Percentiles rank a stretch among this genome's conserved stretches.
phyloP scores from a whole-genome alignment of 306 rosid genomes.

The Hippophae rhamnoides region DNA sequence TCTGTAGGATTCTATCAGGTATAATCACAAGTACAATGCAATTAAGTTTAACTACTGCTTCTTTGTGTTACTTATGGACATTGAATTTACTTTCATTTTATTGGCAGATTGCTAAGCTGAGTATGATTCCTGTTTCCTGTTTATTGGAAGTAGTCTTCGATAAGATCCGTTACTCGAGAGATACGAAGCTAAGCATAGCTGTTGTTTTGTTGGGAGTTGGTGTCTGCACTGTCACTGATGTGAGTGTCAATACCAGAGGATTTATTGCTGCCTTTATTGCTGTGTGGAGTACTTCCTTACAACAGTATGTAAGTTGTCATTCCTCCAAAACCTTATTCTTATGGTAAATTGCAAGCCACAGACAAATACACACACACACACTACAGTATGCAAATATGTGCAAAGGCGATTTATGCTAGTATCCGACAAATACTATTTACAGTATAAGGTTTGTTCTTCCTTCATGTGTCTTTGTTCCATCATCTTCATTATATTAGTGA shows the following conservation, averaged over 20 bases:
- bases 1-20: conserved; percentile 96
- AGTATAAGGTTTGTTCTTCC: too few relatives aligned
- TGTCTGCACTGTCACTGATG: conserved; percentile 82
- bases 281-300: conserved; percentile 77
- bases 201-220: conserved; percentile 78
- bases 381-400: not conserved
- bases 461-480: too few relatives aligned
- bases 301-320: conserved; percentile 58
- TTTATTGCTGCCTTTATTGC: conserved; percentile 66
- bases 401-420: not conserved
- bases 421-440: not conserved
- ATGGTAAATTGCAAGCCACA: not conserved
- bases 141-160: conserved; percentile 69
- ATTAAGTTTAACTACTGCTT: conserved; percentile 14
- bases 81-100: conserved; percentile 16
- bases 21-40: conserved; percentile 4
- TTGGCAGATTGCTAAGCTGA: conserved; percentile 78
- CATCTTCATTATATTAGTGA: too few relatives aligned
- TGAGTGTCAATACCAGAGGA: conserved; percentile 69
- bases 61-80: conserved; percentile 12
- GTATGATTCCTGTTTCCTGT: conserved; percentile 86
- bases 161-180: conserved; percentile 71
- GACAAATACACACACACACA: not conserved
- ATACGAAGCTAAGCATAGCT: conserved; percentile 65
- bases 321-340: not conserved